These are phyloP conservation scores for Candida mattraensis DNA, from an alignment of 805 yeast genomes.

Conservation along the genomic window DNA sequence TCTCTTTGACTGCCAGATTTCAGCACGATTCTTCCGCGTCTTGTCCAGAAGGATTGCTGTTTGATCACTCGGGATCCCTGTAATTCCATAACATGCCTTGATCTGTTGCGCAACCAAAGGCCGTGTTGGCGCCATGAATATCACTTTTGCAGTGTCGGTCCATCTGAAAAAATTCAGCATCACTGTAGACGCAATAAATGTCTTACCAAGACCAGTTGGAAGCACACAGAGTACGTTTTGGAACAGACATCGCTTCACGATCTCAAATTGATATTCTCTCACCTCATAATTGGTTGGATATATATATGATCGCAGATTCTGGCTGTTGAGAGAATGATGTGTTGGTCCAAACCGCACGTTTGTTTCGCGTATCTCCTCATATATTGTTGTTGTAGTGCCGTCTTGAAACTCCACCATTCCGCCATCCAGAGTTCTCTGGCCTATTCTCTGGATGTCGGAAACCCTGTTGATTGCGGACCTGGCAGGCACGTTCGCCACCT, in stretches of 20 bases:
- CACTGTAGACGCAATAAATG: slow-evolving; percentile 91
- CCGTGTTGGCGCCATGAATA: slow-evolving; percentile 95
- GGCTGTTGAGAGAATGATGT: slow-evolving; percentile 49
- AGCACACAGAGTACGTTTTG: slow-evolving; percentile 82
- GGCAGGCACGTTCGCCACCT: background rate
- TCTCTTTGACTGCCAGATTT: slow-evolving; percentile 73
- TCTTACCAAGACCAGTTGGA: slow-evolving; percentile 97
- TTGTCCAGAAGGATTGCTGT: slow-evolving; percentile 74
- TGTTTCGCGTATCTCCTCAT: slow-evolving; percentile 27
- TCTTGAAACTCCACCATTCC: slow-evolving; percentile 17
- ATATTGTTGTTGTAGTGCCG: slow-evolving; percentile 19
- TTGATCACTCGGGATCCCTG: slow-evolving; percentile 75
- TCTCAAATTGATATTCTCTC: slow-evolving; percentile 86
- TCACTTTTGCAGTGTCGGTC: slow-evolving; percentile 75
- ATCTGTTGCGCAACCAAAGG: slow-evolving; percentile 97
- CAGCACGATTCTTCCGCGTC: slow-evolving; percentile 56
- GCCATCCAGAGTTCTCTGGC: slow-evolving; percentile 30
- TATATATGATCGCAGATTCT: slow-evolving; percentile 47
- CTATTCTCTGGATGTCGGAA: slow-evolving; percentile 15
- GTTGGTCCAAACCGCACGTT: slow-evolving; percentile 37
- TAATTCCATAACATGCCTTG: slow-evolving; percentile 83
- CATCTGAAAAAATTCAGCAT: slow-evolving; percentile 88
- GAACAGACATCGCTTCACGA: slow-evolving; percentile 69
- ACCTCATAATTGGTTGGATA: slow-evolving; percentile 86
- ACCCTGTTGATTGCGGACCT: slow-evolving; percentile 21